Evolutionary conservation across 2,329 filamentous ascomycete species (phyloP).

Genomic region (Coniochaeta sp.): DNA sequence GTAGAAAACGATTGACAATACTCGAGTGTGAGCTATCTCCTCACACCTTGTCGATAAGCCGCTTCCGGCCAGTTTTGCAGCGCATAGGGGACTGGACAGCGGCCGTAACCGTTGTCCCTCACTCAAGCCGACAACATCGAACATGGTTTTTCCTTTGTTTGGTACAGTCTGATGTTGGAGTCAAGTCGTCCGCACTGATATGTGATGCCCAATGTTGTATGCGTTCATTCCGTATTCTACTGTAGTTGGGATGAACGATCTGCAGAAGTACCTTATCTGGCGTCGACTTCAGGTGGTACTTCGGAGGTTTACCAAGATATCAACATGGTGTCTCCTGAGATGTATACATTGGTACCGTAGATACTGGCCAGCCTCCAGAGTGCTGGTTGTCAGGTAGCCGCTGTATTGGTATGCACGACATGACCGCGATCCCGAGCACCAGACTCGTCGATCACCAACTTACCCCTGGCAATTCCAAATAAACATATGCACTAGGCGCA

Average conservation of each 20-base stretch:
- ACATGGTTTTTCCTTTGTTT: not conserved
- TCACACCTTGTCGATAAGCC: not conserved
- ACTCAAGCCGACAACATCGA: not conserved
- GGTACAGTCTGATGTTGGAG: not conserved
- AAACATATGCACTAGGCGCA: not conserved
- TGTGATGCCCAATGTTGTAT: not conserved
- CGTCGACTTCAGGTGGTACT: not conserved
- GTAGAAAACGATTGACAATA: no score
- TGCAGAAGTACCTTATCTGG: not conserved
- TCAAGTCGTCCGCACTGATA: not conserved
- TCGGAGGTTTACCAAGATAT: not conserved
- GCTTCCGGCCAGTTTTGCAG: not conserved
- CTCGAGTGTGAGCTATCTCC: not conserved
- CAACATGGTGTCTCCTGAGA: no score
- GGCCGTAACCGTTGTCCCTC: not conserved
- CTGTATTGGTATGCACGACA: not conserved
- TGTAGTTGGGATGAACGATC: no score
- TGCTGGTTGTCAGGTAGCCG: not conserved
- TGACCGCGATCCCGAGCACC: not conserved
- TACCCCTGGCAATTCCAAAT: not conserved
- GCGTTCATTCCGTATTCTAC: no score
- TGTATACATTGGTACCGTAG: no score
- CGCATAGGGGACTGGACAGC: not conserved
- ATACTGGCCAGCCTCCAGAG: not conserved
- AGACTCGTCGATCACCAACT: not conserved